Percentiles rank a stretch among this genome's conserved stretches.
phyloP scores from a whole-genome alignment of 108 stramenopile genomes.

The Epithemia pelagica region DNA sequence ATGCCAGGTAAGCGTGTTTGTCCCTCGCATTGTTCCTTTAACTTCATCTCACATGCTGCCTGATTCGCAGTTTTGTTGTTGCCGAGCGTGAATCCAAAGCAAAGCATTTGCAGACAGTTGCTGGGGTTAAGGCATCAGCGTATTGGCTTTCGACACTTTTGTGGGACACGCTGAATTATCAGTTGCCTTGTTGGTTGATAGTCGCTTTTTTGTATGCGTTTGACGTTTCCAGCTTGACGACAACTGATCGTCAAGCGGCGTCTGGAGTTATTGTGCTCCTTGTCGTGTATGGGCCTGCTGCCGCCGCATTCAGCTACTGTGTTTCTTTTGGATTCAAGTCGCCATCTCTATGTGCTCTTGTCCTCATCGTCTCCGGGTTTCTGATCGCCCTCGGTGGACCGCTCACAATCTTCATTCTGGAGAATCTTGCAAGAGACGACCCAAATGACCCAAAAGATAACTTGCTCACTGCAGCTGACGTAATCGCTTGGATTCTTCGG shows the following conservation, averaged over 20 bases:
- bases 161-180: conserved; percentile 92
- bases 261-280: conserved; percentile 61
- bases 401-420: conserved; percentile 43
- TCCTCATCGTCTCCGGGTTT: conserved; percentile 89
- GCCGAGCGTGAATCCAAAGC: conserved; percentile 92
- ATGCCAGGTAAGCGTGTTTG: neutral
- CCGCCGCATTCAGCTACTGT: conserved; percentile 89
- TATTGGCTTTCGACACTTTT: conserved; percentile 93
- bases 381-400: conserved; percentile 79
- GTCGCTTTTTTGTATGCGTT: conserved; percentile 71
- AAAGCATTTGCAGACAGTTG: conserved; percentile 96
- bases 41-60: conserved; percentile 40
- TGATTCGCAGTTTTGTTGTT: conserved; percentile 92
- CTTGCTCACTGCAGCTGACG: conserved; percentile 35
- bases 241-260: conserved; percentile 44
- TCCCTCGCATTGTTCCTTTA: neutral
- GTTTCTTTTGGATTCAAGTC: conserved; percentile 80
- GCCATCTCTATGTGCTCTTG: conserved; percentile 76
- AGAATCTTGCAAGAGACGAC: conserved; percentile 38
- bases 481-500: conserved; percentile 58
- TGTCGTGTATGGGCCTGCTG: conserved; percentile 88
- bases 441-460: conserved; percentile 33
- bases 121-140: conserved; percentile 80
- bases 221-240: conserved; percentile 49
- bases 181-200: conserved; percentile 77